phyloP scores from a whole-genome alignment of 2,329 filamentous ascomycete species.

The Dothistroma pini region DNA sequence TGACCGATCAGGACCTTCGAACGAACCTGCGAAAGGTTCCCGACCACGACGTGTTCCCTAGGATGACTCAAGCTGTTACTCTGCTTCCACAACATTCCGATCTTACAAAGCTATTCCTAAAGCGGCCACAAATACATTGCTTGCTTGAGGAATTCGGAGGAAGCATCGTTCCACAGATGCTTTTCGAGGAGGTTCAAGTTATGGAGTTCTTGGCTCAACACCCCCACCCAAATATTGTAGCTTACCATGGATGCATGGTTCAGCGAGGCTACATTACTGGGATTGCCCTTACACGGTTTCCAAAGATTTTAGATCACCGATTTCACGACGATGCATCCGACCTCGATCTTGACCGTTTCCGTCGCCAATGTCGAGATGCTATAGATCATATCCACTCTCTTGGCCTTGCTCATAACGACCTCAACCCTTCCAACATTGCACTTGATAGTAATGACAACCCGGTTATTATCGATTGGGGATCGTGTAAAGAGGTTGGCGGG shows the following conservation, averaged over 20 bases:
- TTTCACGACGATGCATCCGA: conserved; percentile 18
- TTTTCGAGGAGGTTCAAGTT: conserved; percentile 24
- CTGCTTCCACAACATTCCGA: conserved; percentile 6
- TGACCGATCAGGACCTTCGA: conserved; percentile 13
- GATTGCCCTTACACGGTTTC: conserved; percentile 21
- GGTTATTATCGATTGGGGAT: conserved; percentile 36
- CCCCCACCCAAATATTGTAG: conserved; percentile 26
- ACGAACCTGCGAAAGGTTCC: conserved; percentile 12
- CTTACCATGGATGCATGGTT: conserved; percentile 25
- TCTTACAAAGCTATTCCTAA: conserved; percentile 20
- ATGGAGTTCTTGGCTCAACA: conserved; percentile 22
- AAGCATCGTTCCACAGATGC: conserved; percentile 21
- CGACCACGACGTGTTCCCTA: conserved; percentile 17
- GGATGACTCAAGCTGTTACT: conserved; percentile 10
- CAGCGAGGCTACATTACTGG: conserved; percentile 25
- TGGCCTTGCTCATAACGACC: conserved; percentile 36
- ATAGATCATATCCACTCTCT: conserved; percentile 34
- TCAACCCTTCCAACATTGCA: conserved; percentile 36
- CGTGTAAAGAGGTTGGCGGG: conserved; percentile 28
- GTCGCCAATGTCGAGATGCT: conserved; percentile 23
- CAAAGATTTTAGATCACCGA: conserved; percentile 21
- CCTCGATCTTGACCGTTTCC: conserved; percentile 19
- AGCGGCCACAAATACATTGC: conserved; percentile 25
- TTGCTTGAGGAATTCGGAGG: conserved; percentile 18
- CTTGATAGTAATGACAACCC: conserved; percentile 27